A percentile compares a stretch with the other conserved stretches of the same genome.
Evolutionary conservation across 768 basidiomycete species (phyloP).

Genomic region (Porphyrellus cyaneotinctus): DNA sequence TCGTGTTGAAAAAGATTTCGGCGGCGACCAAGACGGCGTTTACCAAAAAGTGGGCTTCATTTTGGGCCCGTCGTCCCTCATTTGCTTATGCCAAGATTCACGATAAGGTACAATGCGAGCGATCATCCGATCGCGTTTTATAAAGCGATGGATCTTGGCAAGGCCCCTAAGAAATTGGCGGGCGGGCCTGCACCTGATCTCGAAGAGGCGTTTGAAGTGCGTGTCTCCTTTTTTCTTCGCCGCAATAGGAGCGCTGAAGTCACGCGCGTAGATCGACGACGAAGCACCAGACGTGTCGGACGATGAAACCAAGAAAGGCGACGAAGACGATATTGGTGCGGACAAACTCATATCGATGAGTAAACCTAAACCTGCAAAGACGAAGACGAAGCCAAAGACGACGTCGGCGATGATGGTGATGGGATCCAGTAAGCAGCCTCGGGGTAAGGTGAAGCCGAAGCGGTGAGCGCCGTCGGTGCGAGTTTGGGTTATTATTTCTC

Average conservation of each 20-base stretch:
- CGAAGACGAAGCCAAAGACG: neutral
- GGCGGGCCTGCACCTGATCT: constrained; percentile 78
- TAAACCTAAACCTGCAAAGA: constrained; percentile 32
- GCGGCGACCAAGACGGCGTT: constrained; percentile 78
- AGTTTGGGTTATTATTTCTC: neutral
- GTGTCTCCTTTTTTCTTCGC: constrained; percentile 17
- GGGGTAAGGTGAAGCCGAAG: constrained; percentile 20
- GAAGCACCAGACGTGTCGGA: constrained; percentile 45
- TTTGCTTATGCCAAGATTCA: neutral
- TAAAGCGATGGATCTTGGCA: constrained; percentile 78
- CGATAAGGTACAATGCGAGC: constrained; percentile 76
- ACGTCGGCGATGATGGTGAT: neutral
- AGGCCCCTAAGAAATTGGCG: constrained; percentile 74
- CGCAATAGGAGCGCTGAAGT: neutral
- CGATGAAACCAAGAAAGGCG: constrained; percentile 37
- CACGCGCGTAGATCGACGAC: constrained; percentile 41
- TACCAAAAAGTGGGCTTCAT: constrained; percentile 74
- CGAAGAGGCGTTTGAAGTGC: constrained; percentile 85
- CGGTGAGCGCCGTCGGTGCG: constrained; percentile 1
- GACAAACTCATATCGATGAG: constrained; percentile 60
- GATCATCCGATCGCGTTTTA: constrained; percentile 97
- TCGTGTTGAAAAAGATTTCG: constrained; percentile 79
- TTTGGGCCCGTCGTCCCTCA: neutral
- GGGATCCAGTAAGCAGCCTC: constrained; percentile 14
- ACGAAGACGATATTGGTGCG: constrained; percentile 42